phyloP scores from a whole-genome alignment of 768 basidiomycete genomes.

The Tulasnella sp. region DNA sequence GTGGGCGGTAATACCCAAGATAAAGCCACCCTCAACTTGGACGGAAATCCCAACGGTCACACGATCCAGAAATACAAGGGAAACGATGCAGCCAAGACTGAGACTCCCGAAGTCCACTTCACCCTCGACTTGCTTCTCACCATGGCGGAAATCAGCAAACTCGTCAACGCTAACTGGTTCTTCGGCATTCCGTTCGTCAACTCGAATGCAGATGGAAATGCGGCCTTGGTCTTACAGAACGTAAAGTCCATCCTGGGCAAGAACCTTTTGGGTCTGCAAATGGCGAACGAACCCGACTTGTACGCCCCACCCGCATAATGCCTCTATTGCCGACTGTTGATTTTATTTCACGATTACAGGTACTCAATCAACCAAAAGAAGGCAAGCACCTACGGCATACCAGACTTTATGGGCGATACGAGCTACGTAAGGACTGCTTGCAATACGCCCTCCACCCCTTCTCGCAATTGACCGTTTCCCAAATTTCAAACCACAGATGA shows the following conservation, averaged over 20 bases:
- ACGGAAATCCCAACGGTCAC: constrained; percentile 1
- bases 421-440: neutral
- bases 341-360: neutral
- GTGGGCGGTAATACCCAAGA: constrained; percentile 53
- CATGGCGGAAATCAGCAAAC: constrained; percentile 48
- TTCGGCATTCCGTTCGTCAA: constrained; percentile 31
- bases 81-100: constrained; percentile 34
- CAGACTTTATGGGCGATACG: constrained; percentile 9
- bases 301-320: neutral
- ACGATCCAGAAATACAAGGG: constrained; percentile 12
- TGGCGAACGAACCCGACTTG: constrained; percentile 31
- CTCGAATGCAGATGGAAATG: constrained; percentile 14
- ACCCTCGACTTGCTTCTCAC: constrained; percentile 60
- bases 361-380: constrained; percentile 7
- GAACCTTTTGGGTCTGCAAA: constrained; percentile 56
- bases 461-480: neutral
- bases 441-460: neutral
- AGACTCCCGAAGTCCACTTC: constrained; percentile 59
- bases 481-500: constrained; percentile 26
- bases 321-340: neutral
- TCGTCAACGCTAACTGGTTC: constrained; percentile 59
- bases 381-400: neutral
- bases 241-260: constrained; percentile 56
- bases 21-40: constrained; percentile 9
- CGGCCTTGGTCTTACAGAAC: constrained; percentile 23